Conservation (phyloP, 306 rosid genomes). For the Cercis canadensis region DNA sequence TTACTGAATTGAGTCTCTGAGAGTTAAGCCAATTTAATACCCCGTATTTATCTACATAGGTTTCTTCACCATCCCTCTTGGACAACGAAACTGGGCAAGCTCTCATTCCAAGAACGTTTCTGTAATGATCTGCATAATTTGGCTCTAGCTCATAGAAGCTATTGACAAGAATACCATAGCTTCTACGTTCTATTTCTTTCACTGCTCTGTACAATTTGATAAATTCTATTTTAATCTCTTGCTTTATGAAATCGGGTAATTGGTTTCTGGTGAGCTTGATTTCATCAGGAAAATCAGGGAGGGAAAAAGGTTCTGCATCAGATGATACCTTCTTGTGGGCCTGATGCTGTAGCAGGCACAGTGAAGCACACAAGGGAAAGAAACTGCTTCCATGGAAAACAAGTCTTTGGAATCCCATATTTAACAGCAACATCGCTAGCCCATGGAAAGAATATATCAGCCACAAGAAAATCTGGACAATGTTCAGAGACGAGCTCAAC, state of each 20-base stretch:
- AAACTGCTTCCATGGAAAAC: slow-evolving; percentile 38
- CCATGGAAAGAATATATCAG: slow-evolving; percentile 42
- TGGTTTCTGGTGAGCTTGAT: slow-evolving; percentile 31
- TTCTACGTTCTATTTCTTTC: background rate
- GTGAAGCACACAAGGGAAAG: slow-evolving; percentile 26
- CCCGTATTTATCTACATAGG: slow-evolving; percentile 14
- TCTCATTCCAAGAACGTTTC: slow-evolving; percentile 9
- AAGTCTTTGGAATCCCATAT: slow-evolving; percentile 41
- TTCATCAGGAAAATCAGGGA: slow-evolving; percentile 40
- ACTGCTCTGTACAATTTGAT: background rate
- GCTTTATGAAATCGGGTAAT: background rate
- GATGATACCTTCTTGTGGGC: slow-evolving; percentile 29
- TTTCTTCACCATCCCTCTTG: background rate
- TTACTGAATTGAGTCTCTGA: slow-evolving; percentile 39
- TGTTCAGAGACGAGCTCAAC: slow-evolving; percentile 16
- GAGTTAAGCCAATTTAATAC: slow-evolving; percentile 45
- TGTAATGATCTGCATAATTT: slow-evolving; percentile 29
- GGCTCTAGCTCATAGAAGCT: slow-evolving; percentile 39
- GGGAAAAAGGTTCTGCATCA: slow-evolving; percentile 35
- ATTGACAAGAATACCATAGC: slow-evolving; percentile 24
- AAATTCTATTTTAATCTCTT: background rate
- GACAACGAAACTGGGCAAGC: slow-evolving; percentile 30
- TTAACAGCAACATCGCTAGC: slow-evolving; percentile 33
- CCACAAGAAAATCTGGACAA: slow-evolving; percentile 40
- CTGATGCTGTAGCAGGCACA: background rate